These are phyloP conservation scores for Linnemannia zychae DNA, from an alignment of 192 early-diverging fungal genomes.

Conservation along the genomic window DNA sequence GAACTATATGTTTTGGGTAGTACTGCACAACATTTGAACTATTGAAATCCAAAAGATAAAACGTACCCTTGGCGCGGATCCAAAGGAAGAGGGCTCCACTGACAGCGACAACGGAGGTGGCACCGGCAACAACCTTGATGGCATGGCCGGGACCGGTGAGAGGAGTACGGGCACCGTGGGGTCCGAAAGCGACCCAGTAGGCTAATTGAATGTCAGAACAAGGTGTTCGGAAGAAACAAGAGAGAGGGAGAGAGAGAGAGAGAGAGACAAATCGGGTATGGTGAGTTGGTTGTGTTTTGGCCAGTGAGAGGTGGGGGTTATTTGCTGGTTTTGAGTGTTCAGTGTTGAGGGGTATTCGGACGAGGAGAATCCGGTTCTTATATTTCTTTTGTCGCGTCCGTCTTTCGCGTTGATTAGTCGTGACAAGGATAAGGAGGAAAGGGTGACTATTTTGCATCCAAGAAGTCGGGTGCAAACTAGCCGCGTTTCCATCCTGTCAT, in stretches of 20 bases:
- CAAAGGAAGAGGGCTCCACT: conserved; percentile 69
- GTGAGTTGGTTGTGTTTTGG: background rate
- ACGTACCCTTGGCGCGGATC: conserved; percentile 69
- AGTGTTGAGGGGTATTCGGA: no score
- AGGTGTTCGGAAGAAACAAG: background rate
- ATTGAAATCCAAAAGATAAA: background rate
- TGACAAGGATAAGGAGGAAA: background rate
- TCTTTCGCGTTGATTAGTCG: background rate
- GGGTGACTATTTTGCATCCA: background rate
- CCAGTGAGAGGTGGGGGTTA: no score
- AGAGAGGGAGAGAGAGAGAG: background rate
- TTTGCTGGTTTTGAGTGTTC: no score
- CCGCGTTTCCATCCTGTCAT: background rate
- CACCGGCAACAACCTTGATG: conserved; percentile 77
- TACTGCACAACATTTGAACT: background rate
- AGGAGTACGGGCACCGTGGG: conserved; percentile 90
- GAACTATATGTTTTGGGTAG: background rate
- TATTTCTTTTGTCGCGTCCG: background rate
- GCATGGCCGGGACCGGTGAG: conserved; percentile 75
- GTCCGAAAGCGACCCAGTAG: conserved; percentile 96
- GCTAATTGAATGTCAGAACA: conserved; percentile 60
- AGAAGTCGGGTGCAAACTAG: background rate
- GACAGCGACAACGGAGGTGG: conserved; percentile 68
- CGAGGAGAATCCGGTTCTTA: background rate
- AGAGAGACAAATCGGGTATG: background rate